phyloP scores from a whole-genome alignment of 257 asterid genomes.

The Solanum chmielewskii region DNA sequence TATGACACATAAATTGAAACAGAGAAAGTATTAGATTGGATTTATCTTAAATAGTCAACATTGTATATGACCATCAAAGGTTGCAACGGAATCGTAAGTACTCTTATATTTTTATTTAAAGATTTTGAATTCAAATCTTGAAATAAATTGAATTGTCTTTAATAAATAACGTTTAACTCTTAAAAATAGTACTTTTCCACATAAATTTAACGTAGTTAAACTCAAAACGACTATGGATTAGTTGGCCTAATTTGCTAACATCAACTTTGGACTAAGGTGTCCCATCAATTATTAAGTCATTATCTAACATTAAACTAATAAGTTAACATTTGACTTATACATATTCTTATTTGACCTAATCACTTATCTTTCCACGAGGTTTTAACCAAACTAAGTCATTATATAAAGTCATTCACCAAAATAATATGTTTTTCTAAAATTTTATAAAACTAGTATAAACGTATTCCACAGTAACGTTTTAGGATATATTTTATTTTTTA shows the following conservation, averaged over 20 bases:
- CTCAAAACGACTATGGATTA: neutral
- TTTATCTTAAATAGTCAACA: neutral
- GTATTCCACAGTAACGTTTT: no score
- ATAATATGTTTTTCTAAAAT: no score
- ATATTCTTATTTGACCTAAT: neutral
- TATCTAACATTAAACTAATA: neutral
- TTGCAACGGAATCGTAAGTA: neutral
- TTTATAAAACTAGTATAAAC: no score
- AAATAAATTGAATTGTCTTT: neutral
- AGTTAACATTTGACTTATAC: neutral
- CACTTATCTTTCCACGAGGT: neutral
- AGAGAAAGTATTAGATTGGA: neutral
- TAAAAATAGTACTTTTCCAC: rapidly evolving
- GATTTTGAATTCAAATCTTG: neutral
- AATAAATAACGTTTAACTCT: rapidly evolving
- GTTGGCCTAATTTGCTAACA: neutral
- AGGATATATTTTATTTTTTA: no score
- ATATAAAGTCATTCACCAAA: no score
- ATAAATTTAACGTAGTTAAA: neutral
- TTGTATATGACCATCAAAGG: neutral
- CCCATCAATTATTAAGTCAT: neutral
- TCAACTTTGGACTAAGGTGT: neutral
- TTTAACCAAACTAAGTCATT: no score
- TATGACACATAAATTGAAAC: neutral
- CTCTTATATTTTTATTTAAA: neutral